Evolutionary conservation across 2,329 filamentous ascomycete genomes (phyloP), one percentile per base, ranked within the genome.

Genomic region (Alternaria burnsii): DNA sequence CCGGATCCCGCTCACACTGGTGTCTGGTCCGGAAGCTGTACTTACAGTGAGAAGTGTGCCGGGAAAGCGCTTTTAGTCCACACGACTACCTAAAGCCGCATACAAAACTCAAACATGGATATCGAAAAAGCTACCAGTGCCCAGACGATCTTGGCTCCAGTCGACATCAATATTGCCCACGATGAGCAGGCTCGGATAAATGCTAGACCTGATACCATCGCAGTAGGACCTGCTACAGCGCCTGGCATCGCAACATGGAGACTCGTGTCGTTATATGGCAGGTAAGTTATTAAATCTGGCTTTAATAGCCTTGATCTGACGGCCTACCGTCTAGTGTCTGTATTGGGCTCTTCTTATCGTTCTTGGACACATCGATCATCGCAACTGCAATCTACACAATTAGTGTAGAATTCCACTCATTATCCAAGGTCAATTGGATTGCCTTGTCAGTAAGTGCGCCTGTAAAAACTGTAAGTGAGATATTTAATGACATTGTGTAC

Each of bases 291-390:
- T n/a, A 22, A 9, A 4, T 18, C 32, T 26, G 2, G 14, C 5
- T 36, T 10, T 2, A 1, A 24, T 52, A 20, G 0, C 16, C 22
- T 24, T 2, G 5, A 40, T n/a, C 48, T 52, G 12, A 52, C 22
- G 11, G 4, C 12, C 8, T 24, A 26, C 11, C 8, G 8, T 34
- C 2, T 24, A 87, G 84, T 16, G 74, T 86, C 14, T 82, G 79
- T 20, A 73, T 84, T 6, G 86, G 86, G 3, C 79, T 88, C 1
- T 86, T 87, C 54, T 80, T 89, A 48, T 84, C 87, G 28, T 82
- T 87, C 67, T 72, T 88, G n/a, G 86, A 88, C 71, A 83, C 84
- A 1, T 86, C 86, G 4, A 88, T 89, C 38, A 84, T 89, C 1
- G 85, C 86, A 1, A 88, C 86, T 12, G 84, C 84, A 44, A 73